Percentiles rank a stretch among this genome's conserved stretches.
Conservation (phyloP, 441 rosid genomes). For the Bocquillonia castaneifolia region DNA sequence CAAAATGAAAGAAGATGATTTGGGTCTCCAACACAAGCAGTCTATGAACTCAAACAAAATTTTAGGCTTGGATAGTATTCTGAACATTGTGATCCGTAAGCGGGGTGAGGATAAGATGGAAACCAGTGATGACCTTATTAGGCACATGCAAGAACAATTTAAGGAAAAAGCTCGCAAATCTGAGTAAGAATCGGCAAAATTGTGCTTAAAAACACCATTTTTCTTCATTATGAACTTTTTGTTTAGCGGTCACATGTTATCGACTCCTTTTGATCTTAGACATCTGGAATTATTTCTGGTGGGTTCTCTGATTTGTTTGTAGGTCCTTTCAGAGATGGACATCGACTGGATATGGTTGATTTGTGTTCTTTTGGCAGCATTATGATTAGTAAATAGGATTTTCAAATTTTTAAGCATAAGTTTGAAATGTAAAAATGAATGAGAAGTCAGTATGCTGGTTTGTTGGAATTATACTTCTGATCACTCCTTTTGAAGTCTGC, state of each 20-base stretch:
- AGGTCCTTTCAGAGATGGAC: not conserved
- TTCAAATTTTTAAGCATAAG: not conserved
- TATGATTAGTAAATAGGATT: not conserved
- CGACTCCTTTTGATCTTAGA: not conserved
- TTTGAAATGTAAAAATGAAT: no score
- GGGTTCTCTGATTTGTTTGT: constrained; percentile 6
- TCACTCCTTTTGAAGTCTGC: not conserved
- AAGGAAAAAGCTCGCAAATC: constrained; percentile 97
- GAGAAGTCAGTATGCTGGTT: not conserved
- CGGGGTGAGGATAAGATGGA: constrained; percentile 74
- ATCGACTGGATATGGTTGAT: not conserved
- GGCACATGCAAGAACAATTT: constrained; percentile 96
- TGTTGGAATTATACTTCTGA: not conserved
- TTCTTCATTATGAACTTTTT: constrained; percentile 6
- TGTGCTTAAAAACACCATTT: constrained; percentile 10
- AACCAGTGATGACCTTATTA: constrained; percentile 91
- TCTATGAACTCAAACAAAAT: constrained; percentile 63
- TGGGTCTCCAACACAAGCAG: constrained; percentile 71
- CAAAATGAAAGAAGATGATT: constrained; percentile 92
- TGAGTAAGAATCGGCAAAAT: constrained; percentile 56
- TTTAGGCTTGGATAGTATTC: constrained; percentile 83
- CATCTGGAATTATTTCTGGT: not conserved
- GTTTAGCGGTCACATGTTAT: not conserved
- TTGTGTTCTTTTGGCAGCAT: not conserved
- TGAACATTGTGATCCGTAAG: constrained; percentile 93